Conservation (phyloP, 2,329 filamentous ascomycete species). For the Fusarium bactridioides region DNA sequence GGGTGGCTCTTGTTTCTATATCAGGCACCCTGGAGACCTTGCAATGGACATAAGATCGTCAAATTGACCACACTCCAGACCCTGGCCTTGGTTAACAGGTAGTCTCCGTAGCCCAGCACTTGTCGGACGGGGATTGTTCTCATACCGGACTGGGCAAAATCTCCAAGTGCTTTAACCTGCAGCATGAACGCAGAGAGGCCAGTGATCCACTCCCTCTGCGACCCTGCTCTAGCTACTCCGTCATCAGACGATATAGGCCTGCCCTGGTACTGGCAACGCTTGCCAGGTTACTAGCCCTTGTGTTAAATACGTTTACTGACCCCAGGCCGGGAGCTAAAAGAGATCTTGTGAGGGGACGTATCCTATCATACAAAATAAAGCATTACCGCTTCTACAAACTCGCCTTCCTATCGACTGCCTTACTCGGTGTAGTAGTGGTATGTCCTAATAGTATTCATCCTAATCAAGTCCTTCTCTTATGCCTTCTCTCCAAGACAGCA, state of each 20-base stretch:
- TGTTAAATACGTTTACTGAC: conserved; percentile 43
- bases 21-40: conserved; percentile 56
- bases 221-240: conserved; percentile 41
- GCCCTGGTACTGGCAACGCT: conserved; percentile 37
- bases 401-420: conserved; percentile 26
- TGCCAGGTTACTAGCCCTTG: conserved; percentile 39
- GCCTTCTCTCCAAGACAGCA: conserved; percentile 19
- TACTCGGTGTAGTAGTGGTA: conserved; percentile 14
- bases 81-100: conserved; percentile 45
- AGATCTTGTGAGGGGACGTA: conserved; percentile 37
- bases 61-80: conserved; percentile 65
- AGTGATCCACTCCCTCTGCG: conserved; percentile 41
- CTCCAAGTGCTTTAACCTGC: conserved; percentile 43
- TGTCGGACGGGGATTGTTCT: conserved; percentile 35
- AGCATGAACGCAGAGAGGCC: conserved; percentile 41
- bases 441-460: conserved; percentile 20
- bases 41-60: conserved; percentile 62
- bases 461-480: conserved; percentile 33
- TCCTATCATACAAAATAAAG: conserved; percentile 40
- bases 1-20: conserved; percentile 57
- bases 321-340: conserved; percentile 41
- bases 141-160: conserved; percentile 39
- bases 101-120: conserved; percentile 43
- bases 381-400: conserved; percentile 34
- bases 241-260: conserved; percentile 44